Base-by-base conservation (phyloP, 352 stramenopile genomes). In the Pythium angustatum region DNA sequence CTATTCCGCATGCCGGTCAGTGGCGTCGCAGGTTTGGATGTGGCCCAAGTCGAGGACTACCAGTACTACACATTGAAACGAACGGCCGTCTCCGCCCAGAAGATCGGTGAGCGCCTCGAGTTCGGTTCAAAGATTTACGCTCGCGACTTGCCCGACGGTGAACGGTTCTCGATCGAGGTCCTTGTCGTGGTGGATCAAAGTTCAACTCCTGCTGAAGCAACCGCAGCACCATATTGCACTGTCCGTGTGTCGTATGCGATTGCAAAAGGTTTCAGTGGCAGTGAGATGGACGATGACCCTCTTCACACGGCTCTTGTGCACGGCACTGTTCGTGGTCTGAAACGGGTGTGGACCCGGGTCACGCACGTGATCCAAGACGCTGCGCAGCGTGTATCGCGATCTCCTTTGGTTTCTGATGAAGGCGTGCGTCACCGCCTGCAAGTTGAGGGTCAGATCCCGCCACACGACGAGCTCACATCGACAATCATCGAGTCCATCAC, bases 111-210 rank as follows among this genome's bases (percentile, higher is more conserved):
- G 27, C 79, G 77, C 9, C 69, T 88, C 10, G 81, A 88, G 55
- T 88, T 88, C 45, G 81, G 81, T 22, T 88, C 86, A 78, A 88
- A 91, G 64, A 64, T 88, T 40, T 83, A 76, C 53, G 74, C 77
- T 0, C 57, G 66, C 10, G 71, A 85, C 17, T 55, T 88, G 11
- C 74, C 79, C 0, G 78, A 86, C 50, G 78, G 79, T 24, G 80
- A 83, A 15, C 68, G 72, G 7, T 88, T 83, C 41, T 86, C 81
- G 57, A 82, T 90, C 33, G 66, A 73, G 38, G 54, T 66, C 3
- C 45, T 73, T 19, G 60, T 69, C 26, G 27, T 62, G 3, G 47
- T 73, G 14, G 55, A 63, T 7, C 31, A 61, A 45, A 12, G 10
- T 4, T 15, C 55, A 7, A 7, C 24, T 2, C 17, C 45, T 1